phyloP scores from a whole-genome alignment of 352 stramenopile species.

The Phytophthora pinifolia region DNA sequence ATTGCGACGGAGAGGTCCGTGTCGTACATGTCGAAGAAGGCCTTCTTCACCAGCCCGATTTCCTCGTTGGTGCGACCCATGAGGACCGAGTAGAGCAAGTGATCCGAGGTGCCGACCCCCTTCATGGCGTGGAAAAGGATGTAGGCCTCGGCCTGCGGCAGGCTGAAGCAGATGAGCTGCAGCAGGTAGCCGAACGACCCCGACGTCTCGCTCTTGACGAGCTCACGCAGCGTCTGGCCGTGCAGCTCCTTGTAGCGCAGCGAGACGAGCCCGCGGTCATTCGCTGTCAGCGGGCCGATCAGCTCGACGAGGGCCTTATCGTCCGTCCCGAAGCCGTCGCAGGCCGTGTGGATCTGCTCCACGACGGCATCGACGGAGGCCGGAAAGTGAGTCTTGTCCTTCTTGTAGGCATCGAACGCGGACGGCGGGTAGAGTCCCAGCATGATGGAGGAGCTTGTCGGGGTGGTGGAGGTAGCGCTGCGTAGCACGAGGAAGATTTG shows the following conservation, averaged over 20 bases:
- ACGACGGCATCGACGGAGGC: slow-evolving; percentile 46
- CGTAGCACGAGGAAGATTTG: slow-evolving; percentile 27
- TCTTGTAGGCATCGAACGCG: slow-evolving; percentile 65
- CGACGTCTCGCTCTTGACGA: slow-evolving; percentile 67
- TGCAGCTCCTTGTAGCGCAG: slow-evolving; percentile 64
- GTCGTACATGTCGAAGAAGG: slow-evolving; percentile 56
- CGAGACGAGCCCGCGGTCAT: slow-evolving; percentile 50
- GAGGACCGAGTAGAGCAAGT: slow-evolving; percentile 62
- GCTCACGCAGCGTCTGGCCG: slow-evolving; percentile 44
- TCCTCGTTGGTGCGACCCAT: slow-evolving; percentile 57
- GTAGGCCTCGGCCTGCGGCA: slow-evolving; percentile 60
- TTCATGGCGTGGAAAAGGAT: slow-evolving; percentile 68
- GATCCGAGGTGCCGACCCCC: slow-evolving; percentile 53
- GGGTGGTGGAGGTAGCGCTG: slow-evolving; percentile 18
- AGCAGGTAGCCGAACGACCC: slow-evolving; percentile 62
- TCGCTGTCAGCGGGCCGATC: slow-evolving; percentile 42
- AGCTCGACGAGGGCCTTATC: slow-evolving; percentile 60
- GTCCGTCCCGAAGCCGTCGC: slow-evolving; percentile 61
- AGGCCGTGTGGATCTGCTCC: slow-evolving; percentile 71
- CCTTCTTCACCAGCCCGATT: slow-evolving; percentile 51
- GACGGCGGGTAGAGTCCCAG: slow-evolving; percentile 62
- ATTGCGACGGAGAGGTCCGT: slow-evolving; percentile 49
- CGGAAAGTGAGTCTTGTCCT: slow-evolving; percentile 47
- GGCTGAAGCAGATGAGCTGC: slow-evolving; percentile 50
- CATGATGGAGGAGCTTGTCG: slow-evolving; percentile 44